phyloP scores from a whole-genome alignment of 208 protist genomes.

The Lotmaria passim region DNA sequence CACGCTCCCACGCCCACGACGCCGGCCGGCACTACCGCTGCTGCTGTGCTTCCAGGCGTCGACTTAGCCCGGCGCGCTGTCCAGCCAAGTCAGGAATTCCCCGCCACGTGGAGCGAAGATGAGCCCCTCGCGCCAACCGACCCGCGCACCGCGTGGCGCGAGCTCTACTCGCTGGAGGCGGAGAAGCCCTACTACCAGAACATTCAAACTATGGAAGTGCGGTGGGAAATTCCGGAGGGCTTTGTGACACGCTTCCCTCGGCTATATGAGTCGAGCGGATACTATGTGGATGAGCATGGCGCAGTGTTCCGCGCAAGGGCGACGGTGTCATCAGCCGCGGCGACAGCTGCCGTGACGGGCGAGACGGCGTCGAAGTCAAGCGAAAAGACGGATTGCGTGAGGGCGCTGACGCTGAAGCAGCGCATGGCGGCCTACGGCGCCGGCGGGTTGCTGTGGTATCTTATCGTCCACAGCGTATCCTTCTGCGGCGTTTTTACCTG shows the following conservation, averaged over 20 bases:
- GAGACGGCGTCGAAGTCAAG: not conserved
- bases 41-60: constrained; percentile 51
- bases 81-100: constrained; percentile 48
- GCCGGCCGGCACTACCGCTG: not conserved
- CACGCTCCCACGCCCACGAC: not conserved
- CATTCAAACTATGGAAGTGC: constrained; percentile 60
- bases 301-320: constrained; percentile 42
- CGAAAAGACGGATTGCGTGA: constrained; percentile 2
- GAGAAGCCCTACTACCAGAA: constrained; percentile 82
- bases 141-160: constrained; percentile 70
- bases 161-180: constrained; percentile 72
- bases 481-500: constrained; percentile 65
- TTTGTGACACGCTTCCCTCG: constrained; percentile 80
- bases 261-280: constrained; percentile 53
- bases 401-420: constrained; percentile 54
- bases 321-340: too few species aligned
- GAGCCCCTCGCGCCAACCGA: constrained; percentile 50
- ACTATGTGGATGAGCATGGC: constrained; percentile 48
- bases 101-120: constrained; percentile 55
- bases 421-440: constrained; percentile 76
- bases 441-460: constrained; percentile 80
- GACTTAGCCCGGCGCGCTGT: constrained; percentile 54
- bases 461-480: constrained; percentile 75
- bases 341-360: not conserved
- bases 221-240: constrained; percentile 70